These are phyloP conservation scores for Fusarium palustre DNA, from an alignment of 2,329 filamentous ascomycete genomes.

Conservation along the genomic window DNA sequence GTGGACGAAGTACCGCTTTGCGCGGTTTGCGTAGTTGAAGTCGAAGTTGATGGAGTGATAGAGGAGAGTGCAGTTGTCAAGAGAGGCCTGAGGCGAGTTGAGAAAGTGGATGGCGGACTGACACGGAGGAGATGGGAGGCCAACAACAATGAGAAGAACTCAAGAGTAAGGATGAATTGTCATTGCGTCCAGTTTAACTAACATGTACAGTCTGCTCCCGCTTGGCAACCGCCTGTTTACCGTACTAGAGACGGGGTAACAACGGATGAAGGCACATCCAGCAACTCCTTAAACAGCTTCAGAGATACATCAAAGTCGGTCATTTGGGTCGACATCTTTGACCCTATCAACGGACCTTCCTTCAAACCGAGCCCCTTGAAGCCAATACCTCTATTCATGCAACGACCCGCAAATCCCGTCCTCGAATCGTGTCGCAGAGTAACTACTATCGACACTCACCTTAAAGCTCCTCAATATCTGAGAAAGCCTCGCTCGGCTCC, in stretches of 20 bases:
- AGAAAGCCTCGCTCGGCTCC: constrained; percentile 19
- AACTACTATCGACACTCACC: constrained; percentile 24
- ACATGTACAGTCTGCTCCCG: constrained; percentile 15
- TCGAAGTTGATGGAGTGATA: constrained; percentile 52
- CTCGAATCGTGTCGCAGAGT: constrained; percentile 15
- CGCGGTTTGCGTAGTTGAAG: constrained; percentile 57
- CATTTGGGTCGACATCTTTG: constrained; percentile 63
- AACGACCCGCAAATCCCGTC: constrained; percentile 41
- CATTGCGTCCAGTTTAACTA: neutral
- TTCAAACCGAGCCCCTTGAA: constrained; percentile 64
- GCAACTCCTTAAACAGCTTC: constrained; percentile 28
- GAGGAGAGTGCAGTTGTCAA: constrained; percentile 53
- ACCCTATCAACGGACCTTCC: constrained; percentile 60
- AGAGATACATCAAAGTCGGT: constrained; percentile 48
- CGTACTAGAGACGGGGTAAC: constrained; percentile 12
- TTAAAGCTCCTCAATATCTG: constrained; percentile 19
- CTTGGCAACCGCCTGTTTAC: constrained; percentile 5
- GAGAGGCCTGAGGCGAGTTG: constrained; percentile 58
- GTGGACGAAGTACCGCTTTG: constrained; percentile 63
- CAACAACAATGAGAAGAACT: constrained; percentile 32
- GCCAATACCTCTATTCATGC: constrained; percentile 63
- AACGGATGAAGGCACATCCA: constrained; percentile 9
- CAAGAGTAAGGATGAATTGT: constrained; percentile 4
- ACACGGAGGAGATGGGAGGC: constrained; percentile 59
- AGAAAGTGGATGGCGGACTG: constrained; percentile 60